These are phyloP conservation scores for Aureobasidium sp. DNA, from an alignment of 2,329 filamentous ascomycete species.

Conservation along the genomic window DNA sequence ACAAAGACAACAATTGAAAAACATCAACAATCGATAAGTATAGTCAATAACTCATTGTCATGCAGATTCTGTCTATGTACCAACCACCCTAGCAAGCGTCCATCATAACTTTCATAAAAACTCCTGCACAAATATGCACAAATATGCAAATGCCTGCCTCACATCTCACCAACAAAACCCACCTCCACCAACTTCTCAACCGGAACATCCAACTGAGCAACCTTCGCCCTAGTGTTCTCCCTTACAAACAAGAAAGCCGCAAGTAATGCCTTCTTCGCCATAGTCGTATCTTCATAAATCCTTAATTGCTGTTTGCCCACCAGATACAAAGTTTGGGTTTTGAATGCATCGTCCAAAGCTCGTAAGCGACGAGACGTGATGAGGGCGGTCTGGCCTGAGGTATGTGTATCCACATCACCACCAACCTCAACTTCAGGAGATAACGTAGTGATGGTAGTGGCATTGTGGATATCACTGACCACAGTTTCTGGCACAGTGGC, in stretches of 20 bases:
- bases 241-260: conserved; percentile 54
- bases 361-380: conserved; percentile 8
- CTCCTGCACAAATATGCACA: no score
- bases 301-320: conserved; percentile 21
- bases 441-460: not conserved
- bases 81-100: no score
- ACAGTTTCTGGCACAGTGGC: not conserved
- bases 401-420: not conserved
- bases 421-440: not conserved
- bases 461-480: not conserved
- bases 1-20: no score
- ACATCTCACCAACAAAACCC: conserved; percentile 44
- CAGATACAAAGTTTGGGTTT: conserved; percentile 17
- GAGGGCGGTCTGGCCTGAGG: not conserved
- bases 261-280: conserved; percentile 41
- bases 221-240: conserved; percentile 58
- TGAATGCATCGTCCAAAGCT: conserved; percentile 16
- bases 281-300: conserved; percentile 22
- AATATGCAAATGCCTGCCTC: not conserved
- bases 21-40: no score
- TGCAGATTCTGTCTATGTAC: no score
- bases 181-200: conserved; percentile 59
- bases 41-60: no score
- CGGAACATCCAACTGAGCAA: conserved; percentile 52
- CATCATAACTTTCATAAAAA: no score